Conservation (phyloP, 352 stramenopile species). For the Phytophthora macrochlamydospora region DNA sequence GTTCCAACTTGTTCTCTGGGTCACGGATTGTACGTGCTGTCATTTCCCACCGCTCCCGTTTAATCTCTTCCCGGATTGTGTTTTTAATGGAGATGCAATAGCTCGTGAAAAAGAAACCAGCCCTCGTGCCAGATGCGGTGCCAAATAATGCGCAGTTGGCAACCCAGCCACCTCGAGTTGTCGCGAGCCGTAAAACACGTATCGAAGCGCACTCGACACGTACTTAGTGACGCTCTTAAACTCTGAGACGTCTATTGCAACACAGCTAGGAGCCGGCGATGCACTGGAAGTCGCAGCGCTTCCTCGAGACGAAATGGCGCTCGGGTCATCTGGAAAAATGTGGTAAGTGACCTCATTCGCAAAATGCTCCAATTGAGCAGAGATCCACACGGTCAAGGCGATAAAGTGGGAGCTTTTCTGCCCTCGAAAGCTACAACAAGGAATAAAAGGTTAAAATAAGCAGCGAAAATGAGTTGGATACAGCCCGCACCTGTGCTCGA, state of each 20-base stretch:
- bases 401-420: conserved; percentile 81
- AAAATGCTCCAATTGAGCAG: conserved; percentile 77
- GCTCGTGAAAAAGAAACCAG: conserved; percentile 63
- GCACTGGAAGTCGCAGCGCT: conserved; percentile 10
- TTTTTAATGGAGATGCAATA: conserved; percentile 78
- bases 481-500: conserved; percentile 56
- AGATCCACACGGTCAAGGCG: conserved; percentile 83
- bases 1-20: conserved; percentile 65
- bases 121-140: conserved; percentile 63
- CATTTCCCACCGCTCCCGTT: conserved; percentile 86
- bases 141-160: conserved; percentile 75
- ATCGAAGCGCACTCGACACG: conserved; percentile 73
- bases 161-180: conserved; percentile 81
- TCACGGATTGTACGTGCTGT: conserved; percentile 70
- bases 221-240: conserved; percentile 82
- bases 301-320: conserved; percentile 25
- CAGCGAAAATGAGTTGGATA: not conserved
- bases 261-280: conserved; percentile 26
- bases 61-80: conserved; percentile 75
- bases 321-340: conserved; percentile 70
- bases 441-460: conserved; percentile 4
- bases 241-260: conserved; percentile 71
- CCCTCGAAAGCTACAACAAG: conserved; percentile 59
- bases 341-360: conserved; percentile 74
- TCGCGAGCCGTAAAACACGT: conserved; percentile 82